Percentiles rank a stretch among this genome's conserved stretches.
Conservation (phyloP, 768 basidiomycete species). For the Psilocybe azurescens region DNA sequence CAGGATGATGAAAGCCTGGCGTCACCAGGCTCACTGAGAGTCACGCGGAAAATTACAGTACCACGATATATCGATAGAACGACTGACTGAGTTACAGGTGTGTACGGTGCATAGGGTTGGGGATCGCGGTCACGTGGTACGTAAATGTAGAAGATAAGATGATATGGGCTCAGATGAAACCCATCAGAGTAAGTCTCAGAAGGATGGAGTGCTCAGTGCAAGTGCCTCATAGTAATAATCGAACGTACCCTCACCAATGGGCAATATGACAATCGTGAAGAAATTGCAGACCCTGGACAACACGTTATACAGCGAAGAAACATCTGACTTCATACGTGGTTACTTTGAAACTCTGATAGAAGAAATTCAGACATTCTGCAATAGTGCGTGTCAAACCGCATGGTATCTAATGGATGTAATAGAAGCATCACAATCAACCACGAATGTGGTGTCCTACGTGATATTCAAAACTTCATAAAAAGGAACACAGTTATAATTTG, state of each 20-base stretch:
- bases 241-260: conserved; percentile 41
- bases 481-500: conserved; percentile 40
- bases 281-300: conserved; percentile 35
- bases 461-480: conserved; percentile 26
- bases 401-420: conserved; percentile 26
- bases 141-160: too few species aligned
- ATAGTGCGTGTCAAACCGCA: conserved; percentile 39
- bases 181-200: conserved; percentile 26
- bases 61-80: too few species aligned
- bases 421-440: conserved; percentile 36
- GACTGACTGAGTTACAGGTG: too few species aligned
- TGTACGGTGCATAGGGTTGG: too few species aligned
- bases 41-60: too few species aligned
- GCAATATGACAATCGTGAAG: conserved; percentile 39
- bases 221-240: too few species aligned
- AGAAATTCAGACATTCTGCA: conserved; percentile 38
- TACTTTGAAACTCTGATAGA: conserved; percentile 39
- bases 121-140: too few species aligned
- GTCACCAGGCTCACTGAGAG: too few species aligned
- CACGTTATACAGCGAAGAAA: too few species aligned
- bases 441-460: conserved; percentile 24
- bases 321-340: not conserved
- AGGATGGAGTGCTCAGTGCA: conserved; percentile 13
- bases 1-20: too few species aligned
- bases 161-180: too few species aligned